Evolutionary conservation across 495 filamentous ascomycete genomes (phyloP).

Genomic region (Hyphodiscus hymeniophilus): DNA sequence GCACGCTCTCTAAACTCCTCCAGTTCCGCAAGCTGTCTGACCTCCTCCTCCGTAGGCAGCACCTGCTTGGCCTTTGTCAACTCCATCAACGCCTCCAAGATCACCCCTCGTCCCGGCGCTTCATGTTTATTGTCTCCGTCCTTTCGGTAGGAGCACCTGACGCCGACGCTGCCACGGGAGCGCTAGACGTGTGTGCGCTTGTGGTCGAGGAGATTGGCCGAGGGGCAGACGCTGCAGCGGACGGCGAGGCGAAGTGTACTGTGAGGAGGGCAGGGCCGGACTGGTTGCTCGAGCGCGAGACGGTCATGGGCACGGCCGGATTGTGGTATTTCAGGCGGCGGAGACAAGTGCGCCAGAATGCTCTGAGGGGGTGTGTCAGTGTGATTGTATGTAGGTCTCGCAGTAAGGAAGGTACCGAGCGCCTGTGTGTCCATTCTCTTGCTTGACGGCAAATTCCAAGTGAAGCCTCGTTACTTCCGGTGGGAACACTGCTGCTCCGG

Average conservation of each 20-base stretch:
- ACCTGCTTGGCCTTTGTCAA: constrained; percentile 61
- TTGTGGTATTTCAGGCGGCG: constrained; percentile 92
- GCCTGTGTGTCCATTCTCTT: constrained; percentile 66
- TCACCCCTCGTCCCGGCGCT: constrained; percentile 51
- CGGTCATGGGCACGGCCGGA: constrained; percentile 71
- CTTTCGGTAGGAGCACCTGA: constrained; percentile 5
- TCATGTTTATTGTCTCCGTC: constrained; percentile 51
- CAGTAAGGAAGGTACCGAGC: constrained; percentile 49
- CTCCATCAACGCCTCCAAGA: constrained; percentile 58
- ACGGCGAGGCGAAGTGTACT: constrained; percentile 55
- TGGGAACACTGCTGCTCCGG: constrained; percentile 74
- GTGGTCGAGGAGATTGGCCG: constrained; percentile 21
- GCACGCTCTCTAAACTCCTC: constrained; percentile 53
- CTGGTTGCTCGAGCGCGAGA: constrained; percentile 54
- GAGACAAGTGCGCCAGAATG: constrained; percentile 81
- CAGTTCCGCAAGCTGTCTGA: constrained; percentile 47
- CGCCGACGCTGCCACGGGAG: constrained; percentile 28
- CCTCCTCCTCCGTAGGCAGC: constrained; percentile 50
- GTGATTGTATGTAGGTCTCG: not conserved
- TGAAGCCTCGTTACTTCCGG: constrained; percentile 75
- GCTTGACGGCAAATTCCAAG: constrained; percentile 64
- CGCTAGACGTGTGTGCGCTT: constrained; percentile 20
- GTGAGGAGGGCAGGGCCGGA: constrained; percentile 58
- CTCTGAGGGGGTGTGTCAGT: constrained; percentile 34
- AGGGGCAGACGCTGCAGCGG: constrained; percentile 20